These are phyloP conservation scores for Fraxinus xanthoxyloides DNA, from an alignment of 305 asterid species.

Conservation along the genomic window DNA sequence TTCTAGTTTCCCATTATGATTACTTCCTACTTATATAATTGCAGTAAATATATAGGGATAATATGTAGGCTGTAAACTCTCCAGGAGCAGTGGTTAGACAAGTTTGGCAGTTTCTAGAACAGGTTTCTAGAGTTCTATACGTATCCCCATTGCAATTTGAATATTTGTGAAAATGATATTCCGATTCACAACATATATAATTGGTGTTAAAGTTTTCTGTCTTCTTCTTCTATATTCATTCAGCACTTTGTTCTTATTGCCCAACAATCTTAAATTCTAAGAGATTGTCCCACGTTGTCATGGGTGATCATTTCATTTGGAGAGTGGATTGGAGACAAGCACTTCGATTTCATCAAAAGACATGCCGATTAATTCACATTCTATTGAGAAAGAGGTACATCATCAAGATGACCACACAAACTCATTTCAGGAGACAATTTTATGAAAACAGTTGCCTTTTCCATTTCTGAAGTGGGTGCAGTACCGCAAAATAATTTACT, in stretches of 20 bases:
- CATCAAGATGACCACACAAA: neutral
- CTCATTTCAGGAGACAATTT: constrained; percentile 5
- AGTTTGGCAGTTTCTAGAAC: neutral
- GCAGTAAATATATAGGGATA: neutral
- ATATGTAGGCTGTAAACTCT: neutral
- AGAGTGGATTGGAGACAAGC: constrained; percentile 1
- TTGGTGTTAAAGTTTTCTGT: neutral
- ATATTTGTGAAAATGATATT: neutral
- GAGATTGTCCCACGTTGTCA: neutral
- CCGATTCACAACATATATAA: neutral
- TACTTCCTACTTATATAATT: neutral
- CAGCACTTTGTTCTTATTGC: neutral
- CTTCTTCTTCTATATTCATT: neutral
- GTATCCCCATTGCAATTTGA: neutral
- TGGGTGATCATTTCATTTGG: neutral
- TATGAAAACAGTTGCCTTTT: constrained; percentile 6
- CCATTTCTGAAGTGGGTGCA: neutral
- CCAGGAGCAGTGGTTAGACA: neutral
- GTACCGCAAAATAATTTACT: neutral
- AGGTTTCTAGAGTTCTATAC: neutral
- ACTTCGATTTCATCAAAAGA: constrained; percentile 7
- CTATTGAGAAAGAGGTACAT: neutral
- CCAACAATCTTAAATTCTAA: neutral
- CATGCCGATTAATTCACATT: constrained; percentile 19
- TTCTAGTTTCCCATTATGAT: neutral